Evolutionary conservation across 768 basidiomycete species (phyloP).

Genomic region (Phanerochaete carnosa): DNA sequence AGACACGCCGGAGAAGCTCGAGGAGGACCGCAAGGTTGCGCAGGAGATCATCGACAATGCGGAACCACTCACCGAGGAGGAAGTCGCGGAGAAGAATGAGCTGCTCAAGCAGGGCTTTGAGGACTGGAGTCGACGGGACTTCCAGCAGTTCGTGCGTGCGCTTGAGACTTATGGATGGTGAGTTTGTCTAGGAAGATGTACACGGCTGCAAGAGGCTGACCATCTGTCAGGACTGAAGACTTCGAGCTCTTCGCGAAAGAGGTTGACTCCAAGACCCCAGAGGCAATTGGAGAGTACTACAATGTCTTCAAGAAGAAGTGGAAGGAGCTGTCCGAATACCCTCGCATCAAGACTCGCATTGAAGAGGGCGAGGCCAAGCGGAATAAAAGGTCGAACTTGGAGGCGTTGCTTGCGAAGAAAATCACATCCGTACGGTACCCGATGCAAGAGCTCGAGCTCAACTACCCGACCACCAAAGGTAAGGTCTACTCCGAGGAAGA

Average conservation of each 20-base stretch:
- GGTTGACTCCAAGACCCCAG: constrained; percentile 78
- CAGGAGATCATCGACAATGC: constrained; percentile 90
- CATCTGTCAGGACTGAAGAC: constrained; percentile 51
- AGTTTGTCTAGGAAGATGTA: constrained; percentile 31
- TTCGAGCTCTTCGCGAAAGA: constrained; percentile 73
- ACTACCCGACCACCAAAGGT: constrained; percentile 94
- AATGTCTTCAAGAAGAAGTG: constrained; percentile 86
- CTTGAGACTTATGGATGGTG: constrained; percentile 78
- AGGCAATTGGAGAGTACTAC: constrained; percentile 77
- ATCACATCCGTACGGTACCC: constrained; percentile 82
- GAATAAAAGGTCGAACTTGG: constrained; percentile 78
- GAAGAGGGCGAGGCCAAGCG: constrained; percentile 88
- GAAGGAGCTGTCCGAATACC: constrained; percentile 77
- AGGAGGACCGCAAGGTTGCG: constrained; percentile 72
- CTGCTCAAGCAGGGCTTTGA: constrained; percentile 78
- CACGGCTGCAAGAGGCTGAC: not conserved
- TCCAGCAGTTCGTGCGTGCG: constrained; percentile 84
- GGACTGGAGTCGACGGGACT: constrained; percentile 91
- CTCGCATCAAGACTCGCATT: constrained; percentile 80
- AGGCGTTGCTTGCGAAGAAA: constrained; percentile 76
- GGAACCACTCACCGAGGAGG: constrained; percentile 87
- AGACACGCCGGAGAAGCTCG: constrained; percentile 81
- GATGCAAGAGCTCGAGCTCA: constrained; percentile 95
- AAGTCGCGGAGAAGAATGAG: constrained; percentile 75
- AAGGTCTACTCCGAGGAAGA: constrained; percentile 97